Base-by-base conservation (phyloP, 352 stramenopile species). In the Globisporangium canariense region DNA sequence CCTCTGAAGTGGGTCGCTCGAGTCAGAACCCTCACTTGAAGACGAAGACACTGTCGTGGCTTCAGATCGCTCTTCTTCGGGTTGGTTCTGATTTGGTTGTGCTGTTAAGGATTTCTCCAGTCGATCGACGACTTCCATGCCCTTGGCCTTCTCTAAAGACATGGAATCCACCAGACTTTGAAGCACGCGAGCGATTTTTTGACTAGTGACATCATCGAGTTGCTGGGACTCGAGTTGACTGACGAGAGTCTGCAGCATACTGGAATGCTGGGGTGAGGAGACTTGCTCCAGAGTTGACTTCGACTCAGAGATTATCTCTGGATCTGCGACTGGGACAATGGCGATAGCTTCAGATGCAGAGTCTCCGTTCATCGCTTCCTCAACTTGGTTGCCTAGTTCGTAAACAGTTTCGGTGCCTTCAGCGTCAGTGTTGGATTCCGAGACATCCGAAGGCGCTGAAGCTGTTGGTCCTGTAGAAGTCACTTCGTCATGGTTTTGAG, bases 121-220 rank as follows among this genome's bases (percentile, higher is more conserved):
- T 28, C 62, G 64, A 1, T 73, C 65, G 13, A 81, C 70, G 1
- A 73, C 41, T 20, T 72, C 66, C 2, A 46, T 47, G 22, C 62
- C 62, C 18, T 51, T 65, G 4, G 46, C 13, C 2, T 65, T 55
- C 50, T 76, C 68, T 3, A 49, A 8, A 0, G 74, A 63, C 2
- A 81, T 52, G 1, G 74, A 78, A 0, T 43, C 61, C 0, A 72
- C 68, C 0, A 81, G 47, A n/a, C 59, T 62, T 9, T 69, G 49
- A 2, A 81, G 58, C 46, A 81, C 54, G 1, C 51, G 54, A 1
- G 73, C 25, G 9, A 81, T 60, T 51, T 76, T 74, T 18, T 78
- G 36, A 25, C 40, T 71, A 2, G 70, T 81, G 1, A 30, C 53
- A 2, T 56, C 52, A n/a, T 70, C 65, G 3, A 70, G 34, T 3